These are phyloP conservation scores for Bjerkandera adusta DNA, from an alignment of 1,284 basidiomycete species.

Conservation along the genomic window DNA sequence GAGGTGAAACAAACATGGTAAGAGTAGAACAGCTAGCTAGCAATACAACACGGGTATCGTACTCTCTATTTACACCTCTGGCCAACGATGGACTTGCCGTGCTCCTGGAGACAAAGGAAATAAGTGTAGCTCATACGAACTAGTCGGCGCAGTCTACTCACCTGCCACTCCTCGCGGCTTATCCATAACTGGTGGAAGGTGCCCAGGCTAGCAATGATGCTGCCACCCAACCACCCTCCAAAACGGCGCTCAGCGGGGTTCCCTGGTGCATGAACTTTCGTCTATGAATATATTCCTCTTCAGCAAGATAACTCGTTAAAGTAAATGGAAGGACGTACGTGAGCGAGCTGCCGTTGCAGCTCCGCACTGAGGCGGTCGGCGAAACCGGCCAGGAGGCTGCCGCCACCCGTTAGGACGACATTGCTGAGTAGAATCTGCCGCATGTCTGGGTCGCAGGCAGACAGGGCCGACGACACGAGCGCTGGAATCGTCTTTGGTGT, in stretches of 20 bases:
- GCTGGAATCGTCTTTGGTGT: constrained; percentile 77
- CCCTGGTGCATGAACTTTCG: constrained; percentile 88
- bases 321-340: constrained; percentile 7
- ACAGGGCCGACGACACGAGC: constrained; percentile 79
- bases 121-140: too few species aligned
- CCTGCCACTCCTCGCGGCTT: constrained; percentile 89
- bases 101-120: constrained; percentile 67
- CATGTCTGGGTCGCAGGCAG: constrained; percentile 88
- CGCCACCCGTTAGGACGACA: constrained; percentile 93
- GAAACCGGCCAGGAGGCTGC: constrained; percentile 84
- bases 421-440: constrained; percentile 89
- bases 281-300: constrained; percentile 33
- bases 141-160: too few species aligned
- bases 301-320: not conserved
- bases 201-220: constrained; percentile 88
- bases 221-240: constrained; percentile 92
- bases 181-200: constrained; percentile 98
- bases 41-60: constrained; percentile 3
- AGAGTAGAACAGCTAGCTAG: not conserved
- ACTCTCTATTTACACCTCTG: constrained; percentile 70
- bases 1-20: not conserved
- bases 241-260: constrained; percentile 87
- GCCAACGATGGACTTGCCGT: constrained; percentile 72
- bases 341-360: constrained; percentile 35
- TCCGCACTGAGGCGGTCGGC: constrained; percentile 85